Evolutionary conservation across 352 stramenopile species (phyloP).

Genomic region (Globisporangium echinulatum): DNA sequence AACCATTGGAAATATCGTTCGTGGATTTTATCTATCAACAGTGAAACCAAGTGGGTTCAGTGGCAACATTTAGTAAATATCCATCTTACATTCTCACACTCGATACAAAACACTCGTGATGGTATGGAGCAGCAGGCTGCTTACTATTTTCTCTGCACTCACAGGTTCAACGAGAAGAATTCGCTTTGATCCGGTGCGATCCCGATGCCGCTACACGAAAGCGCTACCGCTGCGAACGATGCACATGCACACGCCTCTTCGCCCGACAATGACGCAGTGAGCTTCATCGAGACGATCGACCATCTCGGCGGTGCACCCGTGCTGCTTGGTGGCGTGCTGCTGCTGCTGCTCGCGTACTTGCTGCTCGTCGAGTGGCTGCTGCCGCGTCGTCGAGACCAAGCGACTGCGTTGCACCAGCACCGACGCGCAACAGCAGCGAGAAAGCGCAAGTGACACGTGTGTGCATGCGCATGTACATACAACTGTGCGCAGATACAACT

Average conservation of each 20-base stretch:
- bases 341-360: slow-evolving; percentile 30
- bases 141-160: too few relatives aligned
- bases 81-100: too few relatives aligned
- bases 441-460: slow-evolving; percentile 8
- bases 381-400: slow-evolving; percentile 19
- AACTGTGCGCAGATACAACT: too few relatives aligned
- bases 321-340: slow-evolving; percentile 23
- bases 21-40: too few relatives aligned
- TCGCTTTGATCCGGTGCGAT: too few relatives aligned
- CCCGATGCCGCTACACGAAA: too few relatives aligned
- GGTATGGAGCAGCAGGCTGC: too few relatives aligned
- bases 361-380: slow-evolving; percentile 40
- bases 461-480: neutral
- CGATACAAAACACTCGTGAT: too few relatives aligned
- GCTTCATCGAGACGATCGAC: slow-evolving; percentile 38
- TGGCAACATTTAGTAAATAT: too few relatives aligned
- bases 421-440: neutral
- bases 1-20: too few relatives aligned
- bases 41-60: too few relatives aligned
- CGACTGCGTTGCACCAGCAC: neutral
- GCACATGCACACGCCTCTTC: neutral
- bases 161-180: too few relatives aligned
- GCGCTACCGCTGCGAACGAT: neutral
- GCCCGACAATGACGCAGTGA: slow-evolving; percentile 12
- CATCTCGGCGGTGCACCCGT: slow-evolving; percentile 26